Conservation (phyloP, 2,329 filamentous ascomycete genomes). For the Fusarium nodosum region DNA sequence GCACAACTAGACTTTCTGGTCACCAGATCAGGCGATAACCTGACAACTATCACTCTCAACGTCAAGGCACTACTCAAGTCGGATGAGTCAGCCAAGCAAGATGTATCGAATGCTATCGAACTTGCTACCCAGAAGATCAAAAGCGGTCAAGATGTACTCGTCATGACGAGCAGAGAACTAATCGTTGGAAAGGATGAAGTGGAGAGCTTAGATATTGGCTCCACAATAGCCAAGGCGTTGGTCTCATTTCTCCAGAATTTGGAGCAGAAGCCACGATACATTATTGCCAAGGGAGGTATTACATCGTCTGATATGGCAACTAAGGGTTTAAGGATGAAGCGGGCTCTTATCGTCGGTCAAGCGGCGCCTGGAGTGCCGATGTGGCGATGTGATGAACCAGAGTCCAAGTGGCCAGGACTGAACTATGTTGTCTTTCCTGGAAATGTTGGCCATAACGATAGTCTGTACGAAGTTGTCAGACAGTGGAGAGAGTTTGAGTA, state of each 20-base stretch:
- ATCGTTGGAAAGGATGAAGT: slow-evolving; percentile 62
- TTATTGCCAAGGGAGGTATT: slow-evolving; percentile 72
- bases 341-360: slow-evolving; percentile 68
- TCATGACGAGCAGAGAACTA: slow-evolving; percentile 71
- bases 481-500: slow-evolving; percentile 27
- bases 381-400: slow-evolving; percentile 69
- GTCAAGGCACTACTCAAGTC: slow-evolving; percentile 63
- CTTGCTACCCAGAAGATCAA: slow-evolving; percentile 57
- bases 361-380: slow-evolving; percentile 70
- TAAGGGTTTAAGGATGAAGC: slow-evolving; percentile 67
- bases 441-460: slow-evolving; percentile 24
- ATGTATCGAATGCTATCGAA: slow-evolving; percentile 52
- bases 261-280: slow-evolving; percentile 64
- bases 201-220: slow-evolving; percentile 67
- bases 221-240: slow-evolving; percentile 63
- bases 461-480: slow-evolving; percentile 17
- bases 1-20: slow-evolving; percentile 63
- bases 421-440: slow-evolving; percentile 32
- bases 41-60: slow-evolving; percentile 62
- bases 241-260: slow-evolving; percentile 64
- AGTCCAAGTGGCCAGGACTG: slow-evolving; percentile 58
- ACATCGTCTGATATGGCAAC: slow-evolving; percentile 71
- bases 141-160: slow-evolving; percentile 65
- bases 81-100: slow-evolving; percentile 47
- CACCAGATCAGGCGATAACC: slow-evolving; percentile 54